Evolutionary conservation across 345 rosid species (phyloP).

Genomic region (Eucalyptus curtisii): DNA sequence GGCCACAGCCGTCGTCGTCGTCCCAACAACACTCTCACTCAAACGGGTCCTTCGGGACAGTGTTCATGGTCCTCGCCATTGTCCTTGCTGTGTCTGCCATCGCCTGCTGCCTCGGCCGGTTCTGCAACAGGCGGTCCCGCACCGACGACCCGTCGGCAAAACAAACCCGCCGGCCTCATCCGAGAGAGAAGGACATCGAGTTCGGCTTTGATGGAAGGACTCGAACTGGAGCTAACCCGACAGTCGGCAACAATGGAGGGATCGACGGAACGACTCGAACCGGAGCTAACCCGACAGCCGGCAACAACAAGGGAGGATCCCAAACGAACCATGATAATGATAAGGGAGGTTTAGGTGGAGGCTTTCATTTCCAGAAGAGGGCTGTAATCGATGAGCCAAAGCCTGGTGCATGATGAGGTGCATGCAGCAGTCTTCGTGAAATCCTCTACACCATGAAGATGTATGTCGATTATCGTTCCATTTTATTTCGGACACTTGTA

Average conservation of each 20-base stretch:
- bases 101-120: constrained; percentile 30
- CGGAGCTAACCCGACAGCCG: background rate
- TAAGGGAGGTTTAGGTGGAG: background rate
- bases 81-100: constrained; percentile 23
- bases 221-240: background rate
- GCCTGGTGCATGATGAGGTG: background rate
- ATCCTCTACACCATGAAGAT: background rate
- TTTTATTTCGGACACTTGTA: background rate
- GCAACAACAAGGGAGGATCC: background rate
- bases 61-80: constrained; percentile 23
- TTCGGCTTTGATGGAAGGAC: constrained; percentile 2
- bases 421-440: background rate
- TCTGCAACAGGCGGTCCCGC: constrained; percentile 11
- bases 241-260: background rate
- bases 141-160: constrained; percentile 4
- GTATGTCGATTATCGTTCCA: background rate
- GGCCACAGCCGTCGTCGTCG: background rate
- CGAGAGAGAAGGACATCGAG: background rate
- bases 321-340: background rate
- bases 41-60: background rate
- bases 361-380: background rate
- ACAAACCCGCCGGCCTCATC: background rate
- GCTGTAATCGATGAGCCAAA: background rate
- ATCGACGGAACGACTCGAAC: constrained; percentile 1
- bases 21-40: background rate